A percentile compares a stretch with the other conserved stretches of the same genome.
Evolutionary conservation across 768 basidiomycete genomes (phyloP).

Genomic region (Vishniacozyma victoriae): DNA sequence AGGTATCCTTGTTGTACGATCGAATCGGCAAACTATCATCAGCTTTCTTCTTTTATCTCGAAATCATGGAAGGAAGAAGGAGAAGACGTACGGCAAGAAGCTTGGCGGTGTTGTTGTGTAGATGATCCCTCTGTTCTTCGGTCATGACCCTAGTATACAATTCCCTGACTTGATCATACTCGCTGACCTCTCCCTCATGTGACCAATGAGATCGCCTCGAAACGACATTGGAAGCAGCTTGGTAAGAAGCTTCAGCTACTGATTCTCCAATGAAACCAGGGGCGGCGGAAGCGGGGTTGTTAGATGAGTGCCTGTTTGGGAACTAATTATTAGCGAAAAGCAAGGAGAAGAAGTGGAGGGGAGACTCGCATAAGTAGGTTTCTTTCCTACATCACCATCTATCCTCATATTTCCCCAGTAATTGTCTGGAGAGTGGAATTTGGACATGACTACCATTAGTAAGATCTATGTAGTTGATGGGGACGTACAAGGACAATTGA

Average conservation of each 20-base stretch:
- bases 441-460: constrained; percentile 20
- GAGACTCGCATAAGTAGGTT: constrained; percentile 28
- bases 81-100: constrained; percentile 34
- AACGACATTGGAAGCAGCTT: constrained; percentile 36
- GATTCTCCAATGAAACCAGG: constrained; percentile 26
- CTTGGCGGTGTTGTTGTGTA: constrained; percentile 41
- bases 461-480: constrained; percentile 3
- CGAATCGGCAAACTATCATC: constrained; percentile 32
- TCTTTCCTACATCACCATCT: constrained; percentile 32
- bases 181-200: constrained; percentile 40
- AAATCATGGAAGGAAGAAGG: too few species aligned
- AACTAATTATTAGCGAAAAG: constrained; percentile 3
- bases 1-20: constrained; percentile 43
- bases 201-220: constrained; percentile 36
- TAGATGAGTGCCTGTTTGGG: constrained; percentile 30
- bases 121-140: constrained; percentile 30
- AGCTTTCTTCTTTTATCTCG: too few species aligned
- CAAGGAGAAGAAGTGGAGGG: background rate
- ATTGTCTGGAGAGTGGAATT: constrained; percentile 43
- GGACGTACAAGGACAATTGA: constrained; percentile 24
- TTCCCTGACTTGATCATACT: constrained; percentile 43
- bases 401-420: constrained; percentile 40
- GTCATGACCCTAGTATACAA: constrained; percentile 41
- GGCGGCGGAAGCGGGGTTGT: constrained; percentile 14
- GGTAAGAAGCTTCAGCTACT: constrained; percentile 29